phyloP scores from a whole-genome alignment of 768 basidiomycete genomes.

The Boletus insuetus region DNA sequence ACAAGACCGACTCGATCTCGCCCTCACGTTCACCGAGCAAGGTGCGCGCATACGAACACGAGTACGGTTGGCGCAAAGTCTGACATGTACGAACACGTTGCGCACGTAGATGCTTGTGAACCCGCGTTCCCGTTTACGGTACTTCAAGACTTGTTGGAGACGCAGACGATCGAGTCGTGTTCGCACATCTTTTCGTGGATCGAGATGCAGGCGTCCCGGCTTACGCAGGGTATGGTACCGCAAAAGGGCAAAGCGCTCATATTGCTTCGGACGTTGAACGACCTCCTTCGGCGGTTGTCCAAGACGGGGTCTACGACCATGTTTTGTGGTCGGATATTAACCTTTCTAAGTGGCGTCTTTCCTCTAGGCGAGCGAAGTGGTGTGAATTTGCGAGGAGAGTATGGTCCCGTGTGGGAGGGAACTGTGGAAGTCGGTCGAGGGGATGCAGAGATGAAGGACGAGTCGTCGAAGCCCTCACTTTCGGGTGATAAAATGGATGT shows the following conservation, averaged over 20 bases:
- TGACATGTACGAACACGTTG: background rate
- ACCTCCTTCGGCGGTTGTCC: slow-evolving; percentile 80
- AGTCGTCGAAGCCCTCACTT: slow-evolving; percentile 29
- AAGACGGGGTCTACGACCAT: slow-evolving; percentile 83
- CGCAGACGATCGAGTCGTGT: slow-evolving; percentile 81
- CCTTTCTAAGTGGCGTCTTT: slow-evolving; percentile 83
- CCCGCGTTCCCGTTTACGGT: slow-evolving; percentile 67
- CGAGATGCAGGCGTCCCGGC: slow-evolving; percentile 62
- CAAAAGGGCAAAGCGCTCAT: slow-evolving; percentile 87
- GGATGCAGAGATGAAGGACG: slow-evolving; percentile 32
- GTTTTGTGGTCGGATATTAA: slow-evolving; percentile 87
- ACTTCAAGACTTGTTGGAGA: slow-evolving; percentile 81
- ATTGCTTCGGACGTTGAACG: slow-evolving; percentile 82
- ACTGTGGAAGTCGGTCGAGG: slow-evolving; percentile 42
- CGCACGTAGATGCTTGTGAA: slow-evolving; percentile 67
- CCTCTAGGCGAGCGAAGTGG: slow-evolving; percentile 87
- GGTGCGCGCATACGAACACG: slow-evolving; percentile 41
- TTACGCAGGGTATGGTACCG: slow-evolving; percentile 78
- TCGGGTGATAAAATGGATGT: slow-evolving; percentile 60
- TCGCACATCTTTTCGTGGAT: slow-evolving; percentile 89
- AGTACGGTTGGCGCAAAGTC: background rate
- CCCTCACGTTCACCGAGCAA: slow-evolving; percentile 73
- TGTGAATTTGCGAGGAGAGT: slow-evolving; percentile 88
- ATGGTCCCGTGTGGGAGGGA: slow-evolving; percentile 75
- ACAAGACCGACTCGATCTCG: slow-evolving; percentile 64